A percentile compares a stretch with the other conserved stretches of the same genome.
These are phyloP conservation scores for Aspergillus carlsbadensis DNA, from an alignment of 495 filamentous ascomycete genomes.

Conservation along the genomic window DNA sequence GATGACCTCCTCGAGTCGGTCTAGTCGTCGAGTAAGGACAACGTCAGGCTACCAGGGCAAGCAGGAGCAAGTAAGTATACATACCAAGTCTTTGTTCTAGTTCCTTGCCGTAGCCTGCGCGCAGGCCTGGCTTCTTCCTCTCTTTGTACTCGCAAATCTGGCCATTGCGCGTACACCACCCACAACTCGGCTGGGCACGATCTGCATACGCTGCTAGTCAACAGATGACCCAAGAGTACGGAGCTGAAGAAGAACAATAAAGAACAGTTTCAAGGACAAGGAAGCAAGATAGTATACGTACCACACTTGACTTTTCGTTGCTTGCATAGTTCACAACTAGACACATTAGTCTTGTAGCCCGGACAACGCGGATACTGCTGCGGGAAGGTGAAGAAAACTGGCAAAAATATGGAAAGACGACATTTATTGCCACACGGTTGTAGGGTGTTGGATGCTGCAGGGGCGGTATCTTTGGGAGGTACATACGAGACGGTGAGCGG, in stretches of 20 bases:
- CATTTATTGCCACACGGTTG: background rate
- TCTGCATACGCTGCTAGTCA: constrained; percentile 37
- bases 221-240: background rate
- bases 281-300: constrained; percentile 19
- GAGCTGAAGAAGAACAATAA: too few relatives aligned
- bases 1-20: constrained; percentile 50
- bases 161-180: constrained; percentile 81
- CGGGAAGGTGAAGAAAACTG: background rate
- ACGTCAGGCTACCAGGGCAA: background rate
- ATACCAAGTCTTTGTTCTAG: constrained; percentile 72
- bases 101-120: constrained; percentile 86
- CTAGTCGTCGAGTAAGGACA: constrained; percentile 20
- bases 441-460: background rate
- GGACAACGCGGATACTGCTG: background rate
- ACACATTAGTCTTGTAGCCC: constrained; percentile 21
- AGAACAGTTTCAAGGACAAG: background rate
- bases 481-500: constrained; percentile 49
- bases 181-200: constrained; percentile 78
- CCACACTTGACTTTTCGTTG: constrained; percentile 82
- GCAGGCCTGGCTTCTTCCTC: constrained; percentile 78
- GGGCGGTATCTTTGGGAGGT: background rate
- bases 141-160: constrained; percentile 80
- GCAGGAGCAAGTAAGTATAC: constrained; percentile 8
- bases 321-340: constrained; percentile 78
- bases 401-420: background rate